Evolutionary conservation across 192 early-diverging fungal genomes (phyloP), one percentile per base, ranked within the genome.

Genomic region (Chytriomyces sp.): DNA sequence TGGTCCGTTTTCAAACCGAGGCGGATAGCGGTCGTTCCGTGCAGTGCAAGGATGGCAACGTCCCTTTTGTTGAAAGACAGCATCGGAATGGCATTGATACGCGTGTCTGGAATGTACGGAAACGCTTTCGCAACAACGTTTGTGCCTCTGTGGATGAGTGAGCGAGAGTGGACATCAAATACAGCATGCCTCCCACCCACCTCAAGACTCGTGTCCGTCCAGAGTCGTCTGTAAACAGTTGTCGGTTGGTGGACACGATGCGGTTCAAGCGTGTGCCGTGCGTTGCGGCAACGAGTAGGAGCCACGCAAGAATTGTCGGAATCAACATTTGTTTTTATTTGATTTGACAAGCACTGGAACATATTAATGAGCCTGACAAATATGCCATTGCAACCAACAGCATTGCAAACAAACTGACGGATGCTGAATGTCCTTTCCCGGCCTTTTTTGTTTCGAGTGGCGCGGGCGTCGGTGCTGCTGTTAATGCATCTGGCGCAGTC

Each of bases 191-290:
- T 6, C 13, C n/a, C 2, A 74, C 68, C 20, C 16, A 78, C 77
- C 77, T 60, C 44, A 78, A 78, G 68, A 78, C 64, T 8, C 77
- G 49, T 7, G 77, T 72, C 46, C 77, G 50, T 3, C 77, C 77
- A 9, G 72, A 45, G 20, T 78, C 77, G 48, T 78, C 77, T 43
- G 72, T 18, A 49, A 78, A 78, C 20, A 71, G 69, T 6, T 28
- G 45, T 24, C 61, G 49, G 50, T 71, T 72, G 9, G 48, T 62
- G 6, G 77, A 70, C 9, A 61, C 60, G 69, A 78, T 78, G 9
- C 77, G 76, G 47, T 20, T 57, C 16, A 57, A n/a, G 20, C 53
- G 16, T 57, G 53, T 13, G 13, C 13, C 53, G 53, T 57, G 53
- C 53, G 13, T 13, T 57, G 16, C 53, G 13, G 13, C 16, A 20